A percentile compares a stretch with the other conserved stretches of the same genome.
phyloP scores from a whole-genome alignment of 2,329 filamentous ascomycete species.

The Davidsoniella eucalypti region DNA sequence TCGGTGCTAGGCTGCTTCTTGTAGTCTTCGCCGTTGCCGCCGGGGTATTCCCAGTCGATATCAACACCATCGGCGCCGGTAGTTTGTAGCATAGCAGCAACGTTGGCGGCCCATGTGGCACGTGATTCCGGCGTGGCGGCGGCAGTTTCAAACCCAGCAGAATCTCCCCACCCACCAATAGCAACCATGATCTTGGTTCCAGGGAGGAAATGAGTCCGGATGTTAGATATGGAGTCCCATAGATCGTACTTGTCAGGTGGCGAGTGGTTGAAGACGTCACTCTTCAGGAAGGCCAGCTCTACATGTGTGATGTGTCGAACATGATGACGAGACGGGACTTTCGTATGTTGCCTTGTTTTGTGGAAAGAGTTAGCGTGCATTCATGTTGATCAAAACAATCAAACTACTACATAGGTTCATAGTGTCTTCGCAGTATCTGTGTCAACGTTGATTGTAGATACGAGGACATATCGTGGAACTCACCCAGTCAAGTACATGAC shows the following conservation, averaged over 20 bases:
- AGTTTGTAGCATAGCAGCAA: conserved; percentile 42
- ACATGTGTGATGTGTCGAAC: conserved; percentile 38
- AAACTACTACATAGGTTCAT: not conserved
- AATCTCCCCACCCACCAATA: conserved; percentile 62
- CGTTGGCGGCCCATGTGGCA: conserved; percentile 44
- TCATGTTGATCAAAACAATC: not conserved
- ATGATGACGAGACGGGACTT: conserved; percentile 22
- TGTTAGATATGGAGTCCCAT: conserved; percentile 30
- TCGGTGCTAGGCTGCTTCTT: conserved; percentile 43
- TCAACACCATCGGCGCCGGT: conserved; percentile 49
- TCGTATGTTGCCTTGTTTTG: conserved; percentile 31
- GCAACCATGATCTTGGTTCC: conserved; percentile 51
- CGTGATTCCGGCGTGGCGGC: conserved; percentile 35
- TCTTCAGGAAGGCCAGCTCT: conserved; percentile 39
- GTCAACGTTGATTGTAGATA: no score
- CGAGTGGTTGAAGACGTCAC: conserved; percentile 31
- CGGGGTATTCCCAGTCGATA: conserved; percentile 51
- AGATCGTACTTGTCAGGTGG: conserved; percentile 29
- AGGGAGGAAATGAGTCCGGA: conserved; percentile 25
- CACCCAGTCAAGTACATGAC: conserved; percentile 37
- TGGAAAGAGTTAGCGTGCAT: not conserved
- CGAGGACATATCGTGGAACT: conserved; percentile 7
- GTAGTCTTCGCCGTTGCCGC: conserved; percentile 55
- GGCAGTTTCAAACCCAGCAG: conserved; percentile 41
- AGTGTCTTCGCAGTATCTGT: no score